phyloP scores from a whole-genome alignment of 2,329 filamentous ascomycete species.

The Penicillium sp. region DNA sequence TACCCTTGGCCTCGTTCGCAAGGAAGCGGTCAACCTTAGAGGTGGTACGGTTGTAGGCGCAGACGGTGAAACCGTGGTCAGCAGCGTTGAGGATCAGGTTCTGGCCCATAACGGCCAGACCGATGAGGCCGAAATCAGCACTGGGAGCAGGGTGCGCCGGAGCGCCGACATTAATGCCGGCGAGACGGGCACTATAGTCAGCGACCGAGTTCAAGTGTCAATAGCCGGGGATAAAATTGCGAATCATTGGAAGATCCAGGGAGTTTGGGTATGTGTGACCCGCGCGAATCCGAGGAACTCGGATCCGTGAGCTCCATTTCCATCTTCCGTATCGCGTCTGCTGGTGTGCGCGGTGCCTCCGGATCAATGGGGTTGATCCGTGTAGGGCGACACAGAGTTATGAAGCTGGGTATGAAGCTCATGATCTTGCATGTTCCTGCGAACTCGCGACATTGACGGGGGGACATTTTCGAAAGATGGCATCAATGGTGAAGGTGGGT shows the following conservation, averaged over 20 bases:
- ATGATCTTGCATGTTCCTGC: neutral
- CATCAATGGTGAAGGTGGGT: neutral
- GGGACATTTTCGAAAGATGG: neutral
- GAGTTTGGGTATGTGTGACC: slow-evolving; percentile 7
- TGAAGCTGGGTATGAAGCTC: neutral
- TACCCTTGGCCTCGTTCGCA: slow-evolving; percentile 83
- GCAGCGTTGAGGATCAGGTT: slow-evolving; percentile 90
- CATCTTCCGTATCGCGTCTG: neutral
- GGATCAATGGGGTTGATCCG: slow-evolving; percentile 6
- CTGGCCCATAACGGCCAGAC: slow-evolving; percentile 87
- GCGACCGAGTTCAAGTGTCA: slow-evolving; percentile 43
- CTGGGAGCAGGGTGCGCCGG: slow-evolving; percentile 59
- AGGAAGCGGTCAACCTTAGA: slow-evolving; percentile 97
- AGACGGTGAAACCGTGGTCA: slow-evolving; percentile 92
- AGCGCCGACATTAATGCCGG: slow-evolving; percentile 72
- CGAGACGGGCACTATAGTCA: slow-evolving; percentile 71
- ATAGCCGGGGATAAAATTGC: slow-evolving; percentile 27
- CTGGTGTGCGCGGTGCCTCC: neutral
- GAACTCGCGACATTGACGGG: neutral
- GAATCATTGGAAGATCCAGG: slow-evolving; percentile 5
- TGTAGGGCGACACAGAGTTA: neutral
- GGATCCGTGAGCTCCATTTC: neutral
- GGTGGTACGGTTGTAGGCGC: slow-evolving; percentile 98
- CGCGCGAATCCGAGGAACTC: slow-evolving; percentile 4
- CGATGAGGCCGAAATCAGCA: slow-evolving; percentile 89